Conservation (phyloP, 2,329 filamentous ascomycete species). For the Penicillium palitans region DNA sequence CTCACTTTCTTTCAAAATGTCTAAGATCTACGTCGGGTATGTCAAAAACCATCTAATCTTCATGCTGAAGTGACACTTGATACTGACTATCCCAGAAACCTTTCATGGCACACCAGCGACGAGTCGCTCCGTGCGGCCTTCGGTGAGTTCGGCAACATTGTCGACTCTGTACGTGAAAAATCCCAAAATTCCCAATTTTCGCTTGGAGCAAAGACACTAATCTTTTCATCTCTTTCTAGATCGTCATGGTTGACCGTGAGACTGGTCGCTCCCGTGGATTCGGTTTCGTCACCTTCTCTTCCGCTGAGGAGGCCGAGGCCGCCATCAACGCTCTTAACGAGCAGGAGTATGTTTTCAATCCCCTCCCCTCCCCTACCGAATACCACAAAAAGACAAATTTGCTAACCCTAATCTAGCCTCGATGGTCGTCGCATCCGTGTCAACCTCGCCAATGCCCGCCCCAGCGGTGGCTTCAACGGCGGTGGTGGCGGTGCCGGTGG, state of each 20-base stretch:
- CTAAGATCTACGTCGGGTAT: conserved; percentile 21
- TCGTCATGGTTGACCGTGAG: conserved; percentile 21
- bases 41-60: neutral
- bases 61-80: neutral
- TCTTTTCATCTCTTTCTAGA: neutral
- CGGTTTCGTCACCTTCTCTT: conserved; percentile 21
- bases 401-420: conserved; percentile 2
- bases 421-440: conserved; percentile 17
- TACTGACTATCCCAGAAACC: conserved; percentile 11
- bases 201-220: neutral
- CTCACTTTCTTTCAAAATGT: conserved; percentile 13
- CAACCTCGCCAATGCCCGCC: conserved; percentile 17
- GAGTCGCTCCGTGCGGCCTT: conserved; percentile 13
- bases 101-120: conserved; percentile 17
- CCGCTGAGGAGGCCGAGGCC: conserved; percentile 13
- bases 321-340: conserved; percentile 17
- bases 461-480: conserved; percentile 2
- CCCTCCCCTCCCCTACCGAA: too few relatives aligned
- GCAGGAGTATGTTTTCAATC: conserved; percentile 14
- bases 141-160: conserved; percentile 11
- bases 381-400: neutral
- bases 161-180: conserved; percentile 15
- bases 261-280: conserved; percentile 21
- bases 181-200: neutral
- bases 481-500: conserved; percentile 1